phyloP scores from a whole-genome alignment of 768 basidiomycete species.

The Rhodosporidiobolus sp. region DNA sequence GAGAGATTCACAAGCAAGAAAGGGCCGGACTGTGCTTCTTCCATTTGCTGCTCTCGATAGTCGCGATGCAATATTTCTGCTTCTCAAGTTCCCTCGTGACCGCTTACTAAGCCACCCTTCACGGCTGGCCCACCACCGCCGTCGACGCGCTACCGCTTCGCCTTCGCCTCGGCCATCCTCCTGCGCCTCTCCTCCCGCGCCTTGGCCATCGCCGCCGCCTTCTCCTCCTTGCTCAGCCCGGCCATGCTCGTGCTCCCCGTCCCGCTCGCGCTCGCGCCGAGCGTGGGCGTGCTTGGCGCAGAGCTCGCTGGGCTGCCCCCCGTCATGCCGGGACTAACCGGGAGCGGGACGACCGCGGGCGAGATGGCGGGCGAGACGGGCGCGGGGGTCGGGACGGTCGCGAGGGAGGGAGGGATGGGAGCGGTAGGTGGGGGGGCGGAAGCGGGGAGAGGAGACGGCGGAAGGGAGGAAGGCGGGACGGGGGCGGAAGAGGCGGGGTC shows the following conservation, averaged over 20 bases:
- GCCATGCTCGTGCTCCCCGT: neutral
- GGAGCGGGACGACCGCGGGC: slow-evolving; percentile 1
- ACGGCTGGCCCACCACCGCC: too few species aligned
- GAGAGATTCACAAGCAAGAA: too few species aligned
- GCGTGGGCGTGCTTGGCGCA: neutral
- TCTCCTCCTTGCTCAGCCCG: slow-evolving; percentile 80
- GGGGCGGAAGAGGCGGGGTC: neutral
- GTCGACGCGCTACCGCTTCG: too few species aligned
- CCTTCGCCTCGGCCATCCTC: slow-evolving; percentile 37
- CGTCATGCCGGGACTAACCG: neutral
- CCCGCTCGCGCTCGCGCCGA: neutral
- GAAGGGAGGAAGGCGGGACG: neutral
- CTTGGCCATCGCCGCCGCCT: slow-evolving; percentile 84
- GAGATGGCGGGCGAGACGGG: slow-evolving; percentile 20
- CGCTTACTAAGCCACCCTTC: too few species aligned
- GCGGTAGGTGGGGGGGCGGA: neutral
- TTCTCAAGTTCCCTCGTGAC: too few species aligned
- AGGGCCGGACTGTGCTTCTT: too few species aligned
- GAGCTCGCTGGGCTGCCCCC: slow-evolving; percentile 1
- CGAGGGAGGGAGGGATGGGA: neutral
- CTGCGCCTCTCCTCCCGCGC: slow-evolving; percentile 82
- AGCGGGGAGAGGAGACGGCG: slow-evolving; percentile 14
- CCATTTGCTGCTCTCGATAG: too few species aligned
- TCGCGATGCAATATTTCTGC: too few species aligned
- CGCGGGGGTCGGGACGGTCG: slow-evolving; percentile 36